Evolutionary conservation across 1,284 basidiomycete genomes (phyloP), one percentile per base, ranked within the genome.

Genomic region (Ganoderma lingzhi): DNA sequence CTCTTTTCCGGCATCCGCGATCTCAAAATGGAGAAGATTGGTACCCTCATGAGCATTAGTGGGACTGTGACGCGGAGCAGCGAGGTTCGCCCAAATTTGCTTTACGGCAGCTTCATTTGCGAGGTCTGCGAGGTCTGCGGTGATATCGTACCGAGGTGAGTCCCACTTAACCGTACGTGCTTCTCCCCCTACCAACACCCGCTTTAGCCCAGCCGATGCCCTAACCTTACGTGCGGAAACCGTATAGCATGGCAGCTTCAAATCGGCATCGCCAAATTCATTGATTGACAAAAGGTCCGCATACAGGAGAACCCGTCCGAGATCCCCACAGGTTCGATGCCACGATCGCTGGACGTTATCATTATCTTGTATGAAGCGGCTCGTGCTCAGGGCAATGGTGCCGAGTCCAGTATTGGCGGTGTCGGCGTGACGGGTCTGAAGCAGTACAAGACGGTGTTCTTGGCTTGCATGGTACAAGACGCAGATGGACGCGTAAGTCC

Each of bases 251-350:
- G 97, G 97, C 93, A 97, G 78, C 88, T 99, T 64, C 95, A 97
- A 78, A 96, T 99, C 66, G 97, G 99, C 79, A 93, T 93, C 69
- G 97, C 96, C 60, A 97, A 96, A 78, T 99, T 99, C 81, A 94
- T 95, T 9, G 98, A 99, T 80, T 99, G 98, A 98, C 98, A 99
- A 81, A 99, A 98, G 81, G 96, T 99, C 56, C 92, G 98, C 65
- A 99, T 99, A 67, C 98, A 99, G 79, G 98, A 99, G 83, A 99
- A 99, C 78, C 93, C 97, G 15, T 98, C 97, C 61, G 97, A 99
- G 82, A 99, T 99, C 70, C 98, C 98, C 0, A 99, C 97, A 0
- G 98, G 98, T 1, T 96, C 93, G 10, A 99, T 99, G 97, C 97
- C 97, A n/a, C 90, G 97, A 48, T 93, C 91, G 30, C 85, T 99